phyloP scores from a whole-genome alignment of 1,284 basidiomycete genomes.

The Cutaneotrichosporon sp. region DNA sequence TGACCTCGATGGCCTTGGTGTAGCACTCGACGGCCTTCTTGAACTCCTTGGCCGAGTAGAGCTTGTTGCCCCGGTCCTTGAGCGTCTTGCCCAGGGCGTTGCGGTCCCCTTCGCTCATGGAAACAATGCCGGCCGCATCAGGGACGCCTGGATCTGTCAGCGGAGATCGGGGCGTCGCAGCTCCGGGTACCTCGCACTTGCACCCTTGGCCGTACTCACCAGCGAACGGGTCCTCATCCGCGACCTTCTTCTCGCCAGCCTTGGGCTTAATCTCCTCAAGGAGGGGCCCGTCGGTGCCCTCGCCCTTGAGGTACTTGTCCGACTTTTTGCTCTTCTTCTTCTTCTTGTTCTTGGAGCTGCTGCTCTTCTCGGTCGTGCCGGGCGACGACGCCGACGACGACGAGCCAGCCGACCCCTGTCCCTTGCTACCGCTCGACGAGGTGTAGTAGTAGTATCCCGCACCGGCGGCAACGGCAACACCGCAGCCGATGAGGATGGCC shows the following conservation, averaged over 20 bases:
- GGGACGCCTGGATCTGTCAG: constrained; percentile 27
- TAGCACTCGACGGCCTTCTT: constrained; percentile 74
- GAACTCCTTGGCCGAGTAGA: constrained; percentile 77
- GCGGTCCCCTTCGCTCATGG: constrained; percentile 54
- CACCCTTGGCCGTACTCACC: not conserved
- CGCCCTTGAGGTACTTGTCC: constrained; percentile 37
- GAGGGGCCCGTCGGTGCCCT: constrained; percentile 60
- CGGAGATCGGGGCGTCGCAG: too few species aligned
- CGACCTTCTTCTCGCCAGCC: constrained; percentile 40
- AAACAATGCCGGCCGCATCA: constrained; percentile 28
- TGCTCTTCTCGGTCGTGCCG: constrained; percentile 35
- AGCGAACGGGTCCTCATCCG: constrained; percentile 48
- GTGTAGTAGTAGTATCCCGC: constrained; percentile 63
- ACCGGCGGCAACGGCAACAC: constrained; percentile 67
- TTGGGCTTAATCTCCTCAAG: constrained; percentile 61
- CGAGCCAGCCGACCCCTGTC: not conserved
- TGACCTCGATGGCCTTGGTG: constrained; percentile 81
- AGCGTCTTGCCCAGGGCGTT: constrained; percentile 67
- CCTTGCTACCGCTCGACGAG: constrained; percentile 51
- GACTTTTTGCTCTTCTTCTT: constrained; percentile 53
- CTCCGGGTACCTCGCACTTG: too few species aligned
- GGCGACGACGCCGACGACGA: constrained; percentile 29
- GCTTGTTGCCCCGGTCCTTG: constrained; percentile 84
- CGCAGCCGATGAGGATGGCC: constrained; percentile 52
- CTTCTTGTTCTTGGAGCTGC: constrained; percentile 54